Conservation (phyloP, 2,329 filamentous ascomycete species). For the Fusarium nygamai region DNA sequence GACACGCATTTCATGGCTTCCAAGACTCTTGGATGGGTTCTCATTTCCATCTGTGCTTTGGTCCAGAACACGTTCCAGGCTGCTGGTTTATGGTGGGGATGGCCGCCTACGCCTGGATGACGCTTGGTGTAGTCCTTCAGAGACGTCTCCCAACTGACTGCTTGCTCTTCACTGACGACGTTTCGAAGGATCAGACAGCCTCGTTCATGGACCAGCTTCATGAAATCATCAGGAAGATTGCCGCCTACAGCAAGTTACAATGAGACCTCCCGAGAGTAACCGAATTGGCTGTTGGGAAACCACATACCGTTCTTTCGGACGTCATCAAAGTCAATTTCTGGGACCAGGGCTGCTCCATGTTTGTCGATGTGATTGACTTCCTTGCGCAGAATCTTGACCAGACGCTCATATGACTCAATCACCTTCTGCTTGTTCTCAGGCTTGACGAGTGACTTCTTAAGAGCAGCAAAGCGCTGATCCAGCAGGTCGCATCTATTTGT, state of each 20-base stretch:
- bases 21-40: neutral
- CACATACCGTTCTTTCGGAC: neutral
- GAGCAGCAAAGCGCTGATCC: neutral
- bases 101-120: neutral
- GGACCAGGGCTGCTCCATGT: neutral
- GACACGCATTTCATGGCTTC: neutral
- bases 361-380: neutral
- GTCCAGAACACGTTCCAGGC: constrained; percentile 1
- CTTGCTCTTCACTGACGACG: neutral
- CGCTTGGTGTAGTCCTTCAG: neutral
- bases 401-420: neutral
- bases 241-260: neutral
- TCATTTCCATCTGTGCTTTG: neutral
- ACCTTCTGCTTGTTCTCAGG: neutral
- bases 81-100: neutral
- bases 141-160: neutral
- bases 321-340: neutral
- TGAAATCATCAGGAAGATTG: neutral
- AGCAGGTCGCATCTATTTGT: neutral
- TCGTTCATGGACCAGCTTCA: neutral
- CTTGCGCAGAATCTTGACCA: neutral
- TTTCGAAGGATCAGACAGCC: neutral
- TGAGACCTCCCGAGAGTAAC: rapidly evolving
- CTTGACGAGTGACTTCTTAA: neutral
- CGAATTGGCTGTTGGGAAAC: rapidly evolving